Evolutionary conservation across 805 yeast species (phyloP), one percentile per base, ranked within the genome.

Genomic region (Metschnikowia dekortorum): DNA sequence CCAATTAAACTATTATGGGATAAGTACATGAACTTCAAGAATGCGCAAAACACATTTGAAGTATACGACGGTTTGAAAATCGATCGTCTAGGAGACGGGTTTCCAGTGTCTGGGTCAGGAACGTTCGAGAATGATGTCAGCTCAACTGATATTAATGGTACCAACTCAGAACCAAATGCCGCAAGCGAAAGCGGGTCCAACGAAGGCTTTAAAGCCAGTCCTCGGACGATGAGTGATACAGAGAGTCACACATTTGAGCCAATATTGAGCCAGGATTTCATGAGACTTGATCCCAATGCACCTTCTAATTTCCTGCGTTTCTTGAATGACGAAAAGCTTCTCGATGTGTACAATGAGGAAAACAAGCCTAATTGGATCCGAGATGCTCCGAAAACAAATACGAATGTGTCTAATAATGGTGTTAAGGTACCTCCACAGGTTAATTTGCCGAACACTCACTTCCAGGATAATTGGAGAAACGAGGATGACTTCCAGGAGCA

Each of bases 1-100:
- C 59, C 61, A 11, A 48, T 57, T 36, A 4, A 47, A 31, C 34
- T 32, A 6, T 53, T 57, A 48, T 52, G 49, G 41, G 32, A 42
- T 14, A 47, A 45, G 29, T 54, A 48, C 43, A 36, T 38, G 18
- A 41, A 13, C 7, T 52, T 54, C 48, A 57, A 55, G 35, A 13
- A 33, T 42, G 45, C 33, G 10, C 31, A 42, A 3, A 36, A 30
- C 10, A 39, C 37, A n/a, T 30, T 48, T 37, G 49, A 50, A 33
- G 34, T 6, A 5, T 49, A 47, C 3, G 39, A 35, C 5, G 13
- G 34, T n/a, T n/a, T 33, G 29, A 26, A 42, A 10, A 22, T 42
- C 26, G 45, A 26, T 6, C 31, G 5, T 13, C 9, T 22, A 8
- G 22, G 10, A 7, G 37, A 42, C 18, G 8, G n/a, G 18, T 11